Base-by-base conservation (phyloP, 352 stramenopile genomes). In the Globisporangium yorkense region DNA sequence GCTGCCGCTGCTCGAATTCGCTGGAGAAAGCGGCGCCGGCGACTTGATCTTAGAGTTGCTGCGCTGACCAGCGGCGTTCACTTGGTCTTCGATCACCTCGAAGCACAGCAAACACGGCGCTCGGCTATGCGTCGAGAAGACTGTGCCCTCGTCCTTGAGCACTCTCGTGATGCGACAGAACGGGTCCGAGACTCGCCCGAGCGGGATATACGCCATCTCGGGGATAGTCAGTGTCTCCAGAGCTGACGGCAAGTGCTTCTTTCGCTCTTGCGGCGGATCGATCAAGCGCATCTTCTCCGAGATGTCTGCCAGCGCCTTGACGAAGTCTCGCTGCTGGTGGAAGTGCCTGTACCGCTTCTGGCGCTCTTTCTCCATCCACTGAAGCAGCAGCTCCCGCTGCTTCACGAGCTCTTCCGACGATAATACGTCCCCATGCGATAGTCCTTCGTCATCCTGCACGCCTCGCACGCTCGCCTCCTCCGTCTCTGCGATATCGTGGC, bases 261-360 rank as follows among this genome's bases (percentile, higher is more conserved):
- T 90, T 16, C 82, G 80, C 43, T 86, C 75, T 9, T 75, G 63
- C 0, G 78, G 79, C 10, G 79, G 79, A 21, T 90, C 78, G 13
- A 90, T 67, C 20, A 67, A 45, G 1, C 76, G 80, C 80, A 92
- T 90, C 16, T 70, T 64, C 56, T 92, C 83, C 0, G 83, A 90
- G 29, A 92, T 89, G 40, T 86, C 83, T 13, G 76, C 63, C 15
- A 92, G 66, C 33, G 68, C 68, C 47, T 82, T 80, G 16, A 92
- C 70, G 45, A 92, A 92, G 54, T 90, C 79, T 12, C 82, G 79
- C 52, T 92, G 76, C 24, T 89, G 61, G 54, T 92, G 82, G 54
- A 91, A 91, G 45, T 88, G 90, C 48, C 80, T 87, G 74, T 89
- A 90, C 31, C 77, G 71, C 63, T 92, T 90, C 53, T 77, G 74